Evolutionary conservation across 306 rosid species (phyloP), one percentile per base, ranked within the genome.

Genomic region (Hippophae rhamnoides): DNA sequence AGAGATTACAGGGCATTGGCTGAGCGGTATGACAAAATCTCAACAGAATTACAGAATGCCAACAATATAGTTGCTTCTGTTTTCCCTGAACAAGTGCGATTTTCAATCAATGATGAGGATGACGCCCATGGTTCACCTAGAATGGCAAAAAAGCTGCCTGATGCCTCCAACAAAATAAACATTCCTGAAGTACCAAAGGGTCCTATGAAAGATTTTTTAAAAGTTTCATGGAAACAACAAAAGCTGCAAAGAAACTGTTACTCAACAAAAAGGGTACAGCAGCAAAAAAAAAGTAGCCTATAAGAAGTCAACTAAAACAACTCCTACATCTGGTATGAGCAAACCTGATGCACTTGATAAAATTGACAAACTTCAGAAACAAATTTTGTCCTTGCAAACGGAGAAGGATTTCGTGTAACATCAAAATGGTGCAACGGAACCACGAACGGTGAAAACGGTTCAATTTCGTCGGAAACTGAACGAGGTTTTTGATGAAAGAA

Each of bases 31-130:
- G 99, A 93, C 58, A 95, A 93, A 77, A 66, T 93, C 68, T 93
- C 99, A 58, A 93, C 77, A 10, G 99, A 93, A 82, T 78, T 93
- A 51, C 99, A 93, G 57, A 93, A 89, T 67, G 99, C 99, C 69
- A 93, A 93, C 79, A 88, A 67, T 73, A 84, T 90, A n/a, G 84
- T 93, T 63, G 99, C 99, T 69, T 73, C 90, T 54, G 82, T 75
- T 65, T 93, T 78, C 61, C 99, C 99, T 0, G 99, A 93, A 46
- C 90, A 88, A 66, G 97, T 88, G 62, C 90, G 89, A 46, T 70
- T 75, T 67, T 67, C 84, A 0, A 86, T 93, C 89, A 97, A 27
- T 27, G 38, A 84, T 41, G 99, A 86, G 53, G 99, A 93, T 10
- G 95, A 86, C 0, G 95, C 89, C 7, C 80, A 72, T n/a, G 67